Percentiles rank a stretch among this genome's conserved stretches.
Evolutionary conservation across 2,329 filamentous ascomycete genomes (phyloP).

Genomic region (Nigrospora sphaerica): DNA sequence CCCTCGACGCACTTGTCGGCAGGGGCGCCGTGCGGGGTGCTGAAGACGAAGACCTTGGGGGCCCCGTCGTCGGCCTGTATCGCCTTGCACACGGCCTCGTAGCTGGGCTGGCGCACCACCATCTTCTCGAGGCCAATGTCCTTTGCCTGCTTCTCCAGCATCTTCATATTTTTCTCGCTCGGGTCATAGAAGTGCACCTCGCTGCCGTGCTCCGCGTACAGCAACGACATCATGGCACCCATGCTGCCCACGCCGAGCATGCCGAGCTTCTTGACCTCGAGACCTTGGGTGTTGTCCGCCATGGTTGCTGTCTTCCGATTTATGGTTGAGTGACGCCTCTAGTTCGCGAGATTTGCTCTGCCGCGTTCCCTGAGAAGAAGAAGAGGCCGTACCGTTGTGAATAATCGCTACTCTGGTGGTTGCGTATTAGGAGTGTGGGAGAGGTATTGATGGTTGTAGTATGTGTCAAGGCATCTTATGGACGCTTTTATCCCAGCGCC

Average conservation of each 20-base stretch:
- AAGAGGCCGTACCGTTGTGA: too few species aligned
- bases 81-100: constrained; percentile 40
- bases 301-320: background rate
- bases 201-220: constrained; percentile 49
- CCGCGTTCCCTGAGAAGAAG: too few species aligned
- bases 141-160: constrained; percentile 25
- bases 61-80: constrained; percentile 24
- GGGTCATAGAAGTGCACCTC: constrained; percentile 49
- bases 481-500: too few species aligned
- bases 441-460: too few species aligned
- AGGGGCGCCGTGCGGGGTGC: constrained; percentile 37
- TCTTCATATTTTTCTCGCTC: constrained; percentile 37
- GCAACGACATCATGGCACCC: constrained; percentile 51
- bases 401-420: too few species aligned
- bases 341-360: too few species aligned
- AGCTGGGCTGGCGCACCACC: constrained; percentile 29
- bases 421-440: too few species aligned
- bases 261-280: constrained; percentile 26
- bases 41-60: constrained; percentile 45
- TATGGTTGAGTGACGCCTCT: too few species aligned
- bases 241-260: constrained; percentile 53
- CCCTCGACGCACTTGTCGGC: constrained; percentile 29
- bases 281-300: background rate
- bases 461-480: too few species aligned
- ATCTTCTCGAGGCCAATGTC: constrained; percentile 19